Evolutionary conservation across 169 alveolate species (phyloP).

Genomic region (Amoebophrya sp.): DNA sequence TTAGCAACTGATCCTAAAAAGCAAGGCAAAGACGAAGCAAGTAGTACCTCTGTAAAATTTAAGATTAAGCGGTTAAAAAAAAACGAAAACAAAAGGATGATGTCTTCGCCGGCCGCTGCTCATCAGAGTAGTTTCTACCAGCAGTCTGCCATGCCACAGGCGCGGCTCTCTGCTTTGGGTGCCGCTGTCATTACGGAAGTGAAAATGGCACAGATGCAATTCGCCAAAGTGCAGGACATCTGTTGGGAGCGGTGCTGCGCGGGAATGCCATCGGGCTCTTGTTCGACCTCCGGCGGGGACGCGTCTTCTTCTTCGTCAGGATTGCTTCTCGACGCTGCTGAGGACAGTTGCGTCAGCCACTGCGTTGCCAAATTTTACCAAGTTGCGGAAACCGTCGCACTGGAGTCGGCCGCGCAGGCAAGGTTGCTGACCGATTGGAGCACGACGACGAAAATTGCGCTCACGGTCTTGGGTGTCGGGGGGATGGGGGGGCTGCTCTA

Average conservation of each 20-base stretch:
- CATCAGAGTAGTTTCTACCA: no score
- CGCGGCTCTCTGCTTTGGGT: not conserved
- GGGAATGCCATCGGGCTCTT: not conserved
- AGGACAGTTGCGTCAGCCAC: not conserved
- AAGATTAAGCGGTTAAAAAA: not conserved
- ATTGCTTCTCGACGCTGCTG: not conserved
- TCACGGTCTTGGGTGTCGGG: no score
- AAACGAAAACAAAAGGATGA: not conserved
- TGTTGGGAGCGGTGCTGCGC: not conserved
- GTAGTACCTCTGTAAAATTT: no score
- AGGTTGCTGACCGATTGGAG: not conserved
- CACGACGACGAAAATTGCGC: not conserved
- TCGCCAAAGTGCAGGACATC: not conserved
- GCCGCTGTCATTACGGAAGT: not conserved
- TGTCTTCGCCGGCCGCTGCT: no score
- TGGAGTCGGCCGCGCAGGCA: not conserved
- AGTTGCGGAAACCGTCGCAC: not conserved
- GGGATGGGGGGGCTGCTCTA: no score
- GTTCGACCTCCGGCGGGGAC: not conserved
- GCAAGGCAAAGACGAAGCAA: no score
- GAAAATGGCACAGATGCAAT: not conserved
- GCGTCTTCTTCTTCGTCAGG: no score
- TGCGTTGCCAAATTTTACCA: not conserved
- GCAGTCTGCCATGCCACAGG: not conserved
- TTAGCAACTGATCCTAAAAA: no score